Base-by-base conservation (phyloP, 2,329 filamentous ascomycete genomes). In the Aspergillus aculeatinus region DNA sequence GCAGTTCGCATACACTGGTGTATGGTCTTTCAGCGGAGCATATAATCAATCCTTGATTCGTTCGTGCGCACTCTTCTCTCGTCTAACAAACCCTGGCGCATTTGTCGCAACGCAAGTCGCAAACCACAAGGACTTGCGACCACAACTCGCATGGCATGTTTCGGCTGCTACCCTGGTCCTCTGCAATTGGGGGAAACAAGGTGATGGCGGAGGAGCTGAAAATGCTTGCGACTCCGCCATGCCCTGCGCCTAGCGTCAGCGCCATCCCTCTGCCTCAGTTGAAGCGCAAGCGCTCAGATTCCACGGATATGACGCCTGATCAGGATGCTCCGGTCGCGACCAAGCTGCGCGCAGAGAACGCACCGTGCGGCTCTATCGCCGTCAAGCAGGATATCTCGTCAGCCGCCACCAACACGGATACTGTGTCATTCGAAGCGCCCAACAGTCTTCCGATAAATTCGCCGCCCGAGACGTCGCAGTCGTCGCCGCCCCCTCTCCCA, bases 281-380 rank as follows among this genome's bases (percentile, higher is more conserved):
- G 69, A 88, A 88, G 79, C 82, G 85, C 63, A 87, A 87, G 73
- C 79, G 81, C 58, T 80, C 80, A 33, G 79, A 80, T 63, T 84
- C 81, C 64, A 74, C 77, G 49, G 80, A 81, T 66, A 72, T 69
- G 23, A 64, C 64, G 42, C 64, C 69, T 31, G 59, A 62, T 48
- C 56, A 65, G 52, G 70, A 73, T 52, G 70, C 70, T 31, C 73
- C 70, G 19, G 62, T 66, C 35, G 60, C 71, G 42, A 71, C 71
- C 42, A 74, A 72, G 60, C 51, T 69, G 35, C 75, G 78, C 59
- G 66, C 65, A 21, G 74, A 77, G 31, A 59, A 65, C 59, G 53
- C 61, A 25, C 58, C 69, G n/a, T 55, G 59, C 33, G 55, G 58
- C 14, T 53, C 60, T 11, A 35, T 61, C 54, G 33, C 49, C n/a